Base-by-base conservation (phyloP, 805 yeast genomes). In the Suhomyces emberorum region DNA sequence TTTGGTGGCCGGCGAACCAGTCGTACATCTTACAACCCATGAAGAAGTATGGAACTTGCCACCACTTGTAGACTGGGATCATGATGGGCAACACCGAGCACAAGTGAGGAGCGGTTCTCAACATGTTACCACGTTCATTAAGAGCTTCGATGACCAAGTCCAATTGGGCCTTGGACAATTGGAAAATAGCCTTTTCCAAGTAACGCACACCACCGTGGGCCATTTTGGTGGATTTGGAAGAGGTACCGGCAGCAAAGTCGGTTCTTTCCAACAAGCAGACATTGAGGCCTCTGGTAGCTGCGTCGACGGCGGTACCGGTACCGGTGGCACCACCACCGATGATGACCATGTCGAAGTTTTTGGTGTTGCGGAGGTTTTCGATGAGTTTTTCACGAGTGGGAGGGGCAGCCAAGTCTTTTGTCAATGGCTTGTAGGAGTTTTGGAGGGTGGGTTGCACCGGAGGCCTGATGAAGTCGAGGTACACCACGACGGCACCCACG, bases 311-410 rank as follows among this genome's bases (percentile, higher is more conserved):
- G 32, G 87, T 77, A 42, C 97, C 98, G 4, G 96, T 70, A 44
- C 98, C 98, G 11, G 93, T 82, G 26, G 97, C 97, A 57, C 98
- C 98, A 48, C 96, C 97, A 43, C 98, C 98, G 48, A 91, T 80
- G 48, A 89, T 72, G 46, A 89, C 64, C n/a, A 89, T 74, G 57
- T 91, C 97, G 53, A 76, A 81, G 55, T 81, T 74, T 35, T 75
- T 61, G 31, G 63, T 51, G 30, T 39, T 38, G 32, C 52, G 49
- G 44, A 81, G 57, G 41, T 70, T 72, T 4, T 68, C 52, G 34
- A 83, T 44, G 41, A 81, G 57, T 31, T 74, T 76, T 3, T 63
- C 59, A 56, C 91, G 69, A 1, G 79, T 38, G 17, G 86, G 85
- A 34, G 83, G 82, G 12, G 70, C 47, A 4, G 71, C 65, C 35